phyloP scores from a whole-genome alignment of 257 asterid genomes.

The Henckelia pumila region DNA sequence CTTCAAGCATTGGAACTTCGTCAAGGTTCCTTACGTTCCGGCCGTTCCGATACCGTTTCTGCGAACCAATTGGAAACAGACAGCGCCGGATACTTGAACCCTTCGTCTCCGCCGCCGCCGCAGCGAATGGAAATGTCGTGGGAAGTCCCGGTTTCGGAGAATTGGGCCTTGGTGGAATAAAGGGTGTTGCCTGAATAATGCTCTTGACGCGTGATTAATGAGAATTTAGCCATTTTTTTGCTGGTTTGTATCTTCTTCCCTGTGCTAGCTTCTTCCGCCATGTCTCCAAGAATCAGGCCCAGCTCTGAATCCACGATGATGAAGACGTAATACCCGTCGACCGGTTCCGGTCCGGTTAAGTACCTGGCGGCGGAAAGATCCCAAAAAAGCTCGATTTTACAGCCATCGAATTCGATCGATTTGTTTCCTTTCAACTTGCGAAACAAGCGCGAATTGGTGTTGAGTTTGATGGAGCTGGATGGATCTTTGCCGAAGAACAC shows the following conservation, averaged over 20 bases:
- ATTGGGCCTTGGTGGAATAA: slow-evolving; percentile 58
- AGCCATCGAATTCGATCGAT: slow-evolving; percentile 32
- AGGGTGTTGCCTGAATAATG: slow-evolving; percentile 47
- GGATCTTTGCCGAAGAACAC: slow-evolving; percentile 47
- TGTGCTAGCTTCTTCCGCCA: slow-evolving; percentile 25
- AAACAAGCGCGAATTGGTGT: slow-evolving; percentile 42
- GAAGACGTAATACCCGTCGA: slow-evolving; percentile 38
- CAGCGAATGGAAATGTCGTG: slow-evolving; percentile 57
- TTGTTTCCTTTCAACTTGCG: slow-evolving; percentile 52
- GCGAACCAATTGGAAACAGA: slow-evolving; percentile 53
- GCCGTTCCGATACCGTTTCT: too few species aligned
- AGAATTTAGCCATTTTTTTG: slow-evolving; percentile 28
- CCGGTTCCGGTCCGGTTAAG: slow-evolving; percentile 61
- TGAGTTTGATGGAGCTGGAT: slow-evolving; percentile 43
- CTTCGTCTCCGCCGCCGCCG: slow-evolving; percentile 44
- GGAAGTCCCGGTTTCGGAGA: slow-evolving; percentile 35
- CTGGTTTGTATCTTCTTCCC: slow-evolving; percentile 32
- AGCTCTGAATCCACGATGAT: slow-evolving; percentile 45
- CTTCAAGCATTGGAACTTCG: too few species aligned
- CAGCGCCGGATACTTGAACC: slow-evolving; percentile 36
- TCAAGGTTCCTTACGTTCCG: too few species aligned
- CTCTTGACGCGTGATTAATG: slow-evolving; percentile 48
- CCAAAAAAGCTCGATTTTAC: slow-evolving; percentile 46
- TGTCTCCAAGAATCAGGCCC: slow-evolving; percentile 47
- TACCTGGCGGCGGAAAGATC: slow-evolving; percentile 62